Evolutionary conservation across 2,329 filamentous ascomycete species (phyloP).

Genomic region (Phaeosphaeria sp.): DNA sequence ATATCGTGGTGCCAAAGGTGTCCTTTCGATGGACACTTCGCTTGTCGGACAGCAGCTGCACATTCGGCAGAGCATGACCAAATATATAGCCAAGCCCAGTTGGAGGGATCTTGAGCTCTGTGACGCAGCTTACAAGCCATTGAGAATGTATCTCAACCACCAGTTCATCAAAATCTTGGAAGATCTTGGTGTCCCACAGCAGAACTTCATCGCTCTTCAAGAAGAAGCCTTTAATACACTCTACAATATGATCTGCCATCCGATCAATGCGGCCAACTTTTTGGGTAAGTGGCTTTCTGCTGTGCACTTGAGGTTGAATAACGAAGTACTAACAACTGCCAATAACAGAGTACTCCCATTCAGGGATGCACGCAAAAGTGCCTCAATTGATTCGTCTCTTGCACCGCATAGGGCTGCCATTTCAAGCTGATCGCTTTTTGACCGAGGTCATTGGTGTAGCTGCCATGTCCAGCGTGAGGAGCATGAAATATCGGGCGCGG

Average conservation of each 20-base stretch:
- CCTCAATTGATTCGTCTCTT: constrained; percentile 68
- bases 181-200: constrained; percentile 68
- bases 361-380: constrained; percentile 68
- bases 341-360: constrained; percentile 58
- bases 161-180: constrained; percentile 88
- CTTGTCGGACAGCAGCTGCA: constrained; percentile 64
- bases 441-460: constrained; percentile 73
- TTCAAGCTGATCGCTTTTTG: constrained; percentile 72
- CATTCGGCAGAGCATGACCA: constrained; percentile 78
- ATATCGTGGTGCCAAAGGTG: constrained; percentile 73
- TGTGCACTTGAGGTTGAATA: background rate
- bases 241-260: constrained; percentile 63
- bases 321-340: background rate
- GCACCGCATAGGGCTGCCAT: constrained; percentile 66
- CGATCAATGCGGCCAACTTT: constrained; percentile 70
- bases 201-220: constrained; percentile 72
- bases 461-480: constrained; percentile 72
- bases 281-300: constrained; percentile 48
- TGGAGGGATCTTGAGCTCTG: constrained; percentile 71
- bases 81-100: constrained; percentile 65
- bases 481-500: constrained; percentile 79
- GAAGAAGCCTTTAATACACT: constrained; percentile 66
- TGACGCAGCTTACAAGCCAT: constrained; percentile 69
- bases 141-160: constrained; percentile 76
- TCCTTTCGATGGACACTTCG: constrained; percentile 65